These are phyloP conservation scores for Articulospora tetracladia DNA, from an alignment of 495 filamentous ascomycete genomes.

Conservation along the genomic window DNA sequence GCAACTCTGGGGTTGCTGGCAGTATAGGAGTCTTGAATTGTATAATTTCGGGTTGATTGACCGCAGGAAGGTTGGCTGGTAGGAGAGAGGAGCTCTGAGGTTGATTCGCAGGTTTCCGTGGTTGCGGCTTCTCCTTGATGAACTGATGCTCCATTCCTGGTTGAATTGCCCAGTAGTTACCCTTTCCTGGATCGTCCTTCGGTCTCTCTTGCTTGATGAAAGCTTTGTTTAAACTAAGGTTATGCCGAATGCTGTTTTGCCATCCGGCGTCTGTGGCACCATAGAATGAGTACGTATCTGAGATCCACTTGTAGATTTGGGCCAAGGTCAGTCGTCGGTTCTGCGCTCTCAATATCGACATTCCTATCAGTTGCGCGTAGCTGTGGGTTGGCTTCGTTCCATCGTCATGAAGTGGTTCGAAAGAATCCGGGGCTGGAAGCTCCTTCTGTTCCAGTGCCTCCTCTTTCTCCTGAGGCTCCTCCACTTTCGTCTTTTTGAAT, in stretches of 20 bases:
- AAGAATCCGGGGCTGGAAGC: slow-evolving; percentile 69
- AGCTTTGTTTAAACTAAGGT: slow-evolving; percentile 96
- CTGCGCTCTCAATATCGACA: slow-evolving; percentile 89
- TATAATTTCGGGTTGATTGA: slow-evolving; percentile 6
- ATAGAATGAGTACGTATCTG: slow-evolving; percentile 88
- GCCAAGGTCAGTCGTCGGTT: slow-evolving; percentile 81
- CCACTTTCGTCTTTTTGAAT: slow-evolving; percentile 59
- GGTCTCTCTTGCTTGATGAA: slow-evolving; percentile 94
- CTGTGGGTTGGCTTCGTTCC: slow-evolving; percentile 86
- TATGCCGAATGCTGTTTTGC: slow-evolving; percentile 99
- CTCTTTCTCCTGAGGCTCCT: slow-evolving; percentile 21
- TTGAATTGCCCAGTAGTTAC: slow-evolving; percentile 96
- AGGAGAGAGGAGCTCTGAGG: slow-evolving; percentile 20
- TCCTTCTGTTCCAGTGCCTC: slow-evolving; percentile 45
- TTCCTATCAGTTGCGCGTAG: slow-evolving; percentile 94
- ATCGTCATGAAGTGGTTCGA: slow-evolving; percentile 80
- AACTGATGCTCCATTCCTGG: slow-evolving; percentile 85
- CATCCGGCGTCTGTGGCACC: slow-evolving; percentile 79
- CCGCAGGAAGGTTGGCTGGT: slow-evolving; percentile 9
- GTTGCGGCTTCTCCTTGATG: slow-evolving; percentile 72
- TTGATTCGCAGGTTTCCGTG: slow-evolving; percentile 34
- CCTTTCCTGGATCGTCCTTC: slow-evolving; percentile 96
- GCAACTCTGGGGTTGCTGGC: slow-evolving; percentile 19
- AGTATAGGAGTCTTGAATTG: slow-evolving; percentile 18
- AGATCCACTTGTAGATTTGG: slow-evolving; percentile 99